Evolutionary conservation across 179 eudicot genomes (phyloP).

Genomic region (Sideroxylon spinosum): DNA sequence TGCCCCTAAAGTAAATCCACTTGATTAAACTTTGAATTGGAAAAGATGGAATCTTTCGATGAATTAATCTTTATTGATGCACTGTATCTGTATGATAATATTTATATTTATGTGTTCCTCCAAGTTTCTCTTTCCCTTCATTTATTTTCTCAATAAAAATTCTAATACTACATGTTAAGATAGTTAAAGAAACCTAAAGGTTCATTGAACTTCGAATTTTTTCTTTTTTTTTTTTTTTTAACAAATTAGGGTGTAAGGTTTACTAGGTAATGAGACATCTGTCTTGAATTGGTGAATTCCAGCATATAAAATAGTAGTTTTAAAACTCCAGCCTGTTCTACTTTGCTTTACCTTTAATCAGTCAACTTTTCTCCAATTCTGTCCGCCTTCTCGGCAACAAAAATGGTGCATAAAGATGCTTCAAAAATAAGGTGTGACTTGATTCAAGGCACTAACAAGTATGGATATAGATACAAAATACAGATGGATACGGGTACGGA

Average conservation of each 20-base stretch:
- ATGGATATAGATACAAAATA: too few relatives aligned
- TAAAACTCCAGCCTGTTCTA: background rate
- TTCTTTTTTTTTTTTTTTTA: background rate
- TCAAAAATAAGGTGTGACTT: background rate
- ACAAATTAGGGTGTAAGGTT: background rate
- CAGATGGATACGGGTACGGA: too few relatives aligned
- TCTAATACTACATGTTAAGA: background rate
- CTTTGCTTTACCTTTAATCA: background rate
- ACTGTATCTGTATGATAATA: background rate
- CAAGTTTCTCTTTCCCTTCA: slow-evolving; percentile 11
- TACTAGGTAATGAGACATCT: background rate
- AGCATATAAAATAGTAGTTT: background rate
- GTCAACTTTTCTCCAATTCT: background rate
- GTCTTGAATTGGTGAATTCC: background rate
- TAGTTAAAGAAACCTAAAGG: slow-evolving; percentile 5
- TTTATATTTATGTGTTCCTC: slow-evolving; percentile 7
- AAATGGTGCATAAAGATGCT: background rate
- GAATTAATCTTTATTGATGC: slow-evolving; percentile 10
- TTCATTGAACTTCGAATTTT: slow-evolving; percentile 19
- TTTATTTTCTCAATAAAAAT: slow-evolving; percentile 8
- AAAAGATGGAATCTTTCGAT: slow-evolving; percentile 11
- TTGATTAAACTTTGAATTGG: slow-evolving; percentile 8
- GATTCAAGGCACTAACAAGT: background rate
- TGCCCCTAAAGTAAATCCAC: slow-evolving; percentile 14
- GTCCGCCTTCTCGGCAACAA: slow-evolving; percentile 7